A percentile compares a stretch with the other conserved stretches of the same genome.
Conservation (phyloP, 345 rosid species). For the Eucalyptus polyanthemos region DNA sequence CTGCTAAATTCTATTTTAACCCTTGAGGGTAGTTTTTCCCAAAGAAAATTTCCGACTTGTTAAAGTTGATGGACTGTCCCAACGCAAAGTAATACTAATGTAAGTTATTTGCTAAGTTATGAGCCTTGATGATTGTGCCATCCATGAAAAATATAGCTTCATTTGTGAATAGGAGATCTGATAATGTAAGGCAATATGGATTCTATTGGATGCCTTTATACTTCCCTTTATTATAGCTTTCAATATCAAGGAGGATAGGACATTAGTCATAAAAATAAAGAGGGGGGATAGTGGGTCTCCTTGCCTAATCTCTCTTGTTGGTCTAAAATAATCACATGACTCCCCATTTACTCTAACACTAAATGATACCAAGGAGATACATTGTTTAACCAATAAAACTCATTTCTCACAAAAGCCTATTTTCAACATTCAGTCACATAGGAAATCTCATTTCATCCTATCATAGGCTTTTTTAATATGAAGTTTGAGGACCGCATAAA, state of each 20-base stretch:
- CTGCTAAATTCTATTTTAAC: too few relatives aligned
- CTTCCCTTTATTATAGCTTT: background rate
- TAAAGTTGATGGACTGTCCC: background rate
- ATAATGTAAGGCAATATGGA: too few relatives aligned
- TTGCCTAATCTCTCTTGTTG: background rate
- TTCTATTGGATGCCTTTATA: background rate
- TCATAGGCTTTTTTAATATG: background rate
- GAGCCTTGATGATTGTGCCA: background rate
- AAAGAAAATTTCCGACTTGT: rapidly evolving
- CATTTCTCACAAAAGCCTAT: background rate
- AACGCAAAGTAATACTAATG: background rate
- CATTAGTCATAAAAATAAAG: background rate
- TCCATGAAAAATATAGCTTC: background rate
- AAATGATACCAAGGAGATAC: background rate
- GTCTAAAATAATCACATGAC: background rate
- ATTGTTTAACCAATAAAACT: background rate
- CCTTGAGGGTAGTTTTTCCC: background rate
- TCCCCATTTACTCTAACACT: background rate
- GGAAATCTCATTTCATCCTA: too few relatives aligned
- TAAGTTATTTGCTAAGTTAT: background rate
- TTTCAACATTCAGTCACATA: background rate
- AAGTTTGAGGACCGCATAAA: too few relatives aligned
- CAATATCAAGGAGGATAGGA: background rate
- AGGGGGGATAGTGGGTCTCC: background rate
- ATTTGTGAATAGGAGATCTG: too few relatives aligned